Evolutionary conservation across 805 yeast genomes (phyloP).

Genomic region (Kodamaea kaohsiungensis): DNA sequence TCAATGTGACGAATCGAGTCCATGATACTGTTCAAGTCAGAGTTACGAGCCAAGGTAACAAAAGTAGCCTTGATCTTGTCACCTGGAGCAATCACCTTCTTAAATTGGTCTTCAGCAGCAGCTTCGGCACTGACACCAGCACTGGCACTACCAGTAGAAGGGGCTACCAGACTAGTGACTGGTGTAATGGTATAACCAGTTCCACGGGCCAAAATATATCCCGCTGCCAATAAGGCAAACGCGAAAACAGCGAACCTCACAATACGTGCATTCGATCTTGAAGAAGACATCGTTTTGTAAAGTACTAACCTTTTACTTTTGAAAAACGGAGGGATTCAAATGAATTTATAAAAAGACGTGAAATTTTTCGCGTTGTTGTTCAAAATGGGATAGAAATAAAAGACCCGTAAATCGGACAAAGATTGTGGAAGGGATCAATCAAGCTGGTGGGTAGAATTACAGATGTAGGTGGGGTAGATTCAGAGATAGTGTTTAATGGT

Average conservation of each 20-base stretch:
- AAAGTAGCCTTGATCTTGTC: slow-evolving; percentile 71
- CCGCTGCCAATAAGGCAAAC: slow-evolving; percentile 45
- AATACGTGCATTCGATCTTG: slow-evolving; percentile 48
- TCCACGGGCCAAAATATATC: slow-evolving; percentile 50
- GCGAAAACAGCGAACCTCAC: slow-evolving; percentile 51
- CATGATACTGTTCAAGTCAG: slow-evolving; percentile 62
- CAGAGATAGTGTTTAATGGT: too few relatives aligned
- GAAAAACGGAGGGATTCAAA: not conserved
- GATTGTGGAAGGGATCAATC: not conserved
- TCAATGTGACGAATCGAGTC: slow-evolving; percentile 76
- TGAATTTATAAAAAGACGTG: slow-evolving; percentile 5
- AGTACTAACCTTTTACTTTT: not conserved
- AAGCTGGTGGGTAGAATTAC: too few relatives aligned
- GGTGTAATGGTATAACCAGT: slow-evolving; percentile 38
- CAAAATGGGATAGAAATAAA: not conserved
- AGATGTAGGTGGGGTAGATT: too few relatives aligned
- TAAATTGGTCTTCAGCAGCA: slow-evolving; percentile 12
- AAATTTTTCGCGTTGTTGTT: slow-evolving; percentile 5
- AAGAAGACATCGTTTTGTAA: slow-evolving; percentile 30
- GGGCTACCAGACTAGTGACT: slow-evolving; percentile 5
- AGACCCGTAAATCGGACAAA: not conserved
- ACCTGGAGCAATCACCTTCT: slow-evolving; percentile 8
- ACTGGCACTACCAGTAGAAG: slow-evolving; percentile 10
- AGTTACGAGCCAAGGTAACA: slow-evolving; percentile 76
- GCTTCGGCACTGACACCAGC: slow-evolving; percentile 14